A percentile compares a stretch with the other conserved stretches of the same genome.
phyloP scores from a whole-genome alignment of 1,284 basidiomycete genomes.

The Melanopsichium pennsylvanicum region DNA sequence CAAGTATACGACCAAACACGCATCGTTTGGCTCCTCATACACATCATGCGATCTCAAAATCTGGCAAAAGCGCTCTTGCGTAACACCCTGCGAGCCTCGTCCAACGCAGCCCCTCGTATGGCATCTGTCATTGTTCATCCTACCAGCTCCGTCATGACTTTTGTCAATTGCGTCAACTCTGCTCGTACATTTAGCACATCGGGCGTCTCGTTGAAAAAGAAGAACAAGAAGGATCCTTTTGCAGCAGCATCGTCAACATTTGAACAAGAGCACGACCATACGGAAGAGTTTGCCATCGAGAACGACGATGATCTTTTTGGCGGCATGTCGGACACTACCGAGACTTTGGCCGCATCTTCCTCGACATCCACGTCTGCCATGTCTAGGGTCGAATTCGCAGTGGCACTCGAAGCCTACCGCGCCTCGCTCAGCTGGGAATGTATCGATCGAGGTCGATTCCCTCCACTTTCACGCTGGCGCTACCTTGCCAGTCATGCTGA shows the following conservation, averaged over 20 bases:
- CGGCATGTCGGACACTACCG: slow-evolving; percentile 1
- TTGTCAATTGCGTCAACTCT: not conserved
- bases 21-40: not conserved
- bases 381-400: slow-evolving; percentile 21
- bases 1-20: not conserved
- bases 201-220: slow-evolving; percentile 21
- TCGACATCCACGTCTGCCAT: not conserved
- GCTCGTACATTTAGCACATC: slow-evolving; percentile 16
- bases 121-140: not conserved
- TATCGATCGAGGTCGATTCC: slow-evolving; percentile 19
- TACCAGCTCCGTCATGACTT: too few species aligned
- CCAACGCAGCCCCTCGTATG: not conserved
- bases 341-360: slow-evolving; percentile 3
- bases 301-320: slow-evolving; percentile 40
- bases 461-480: slow-evolving; percentile 10
- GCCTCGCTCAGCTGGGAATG: slow-evolving; percentile 11
- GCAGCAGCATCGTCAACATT: too few species aligned
- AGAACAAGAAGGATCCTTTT: slow-evolving; percentile 23
- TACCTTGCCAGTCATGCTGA: slow-evolving; percentile 7
- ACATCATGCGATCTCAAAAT: slow-evolving; percentile 33
- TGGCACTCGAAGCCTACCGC: slow-evolving; percentile 6
- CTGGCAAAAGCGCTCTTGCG: slow-evolving; percentile 25
- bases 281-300: slow-evolving; percentile 10
- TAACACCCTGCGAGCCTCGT: slow-evolving; percentile 2
- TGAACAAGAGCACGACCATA: slow-evolving; percentile 17